Percentiles rank a stretch among this genome's conserved stretches.
Evolutionary conservation across 805 yeast species (phyloP).

Genomic region (Cyberlindnera mrakii): DNA sequence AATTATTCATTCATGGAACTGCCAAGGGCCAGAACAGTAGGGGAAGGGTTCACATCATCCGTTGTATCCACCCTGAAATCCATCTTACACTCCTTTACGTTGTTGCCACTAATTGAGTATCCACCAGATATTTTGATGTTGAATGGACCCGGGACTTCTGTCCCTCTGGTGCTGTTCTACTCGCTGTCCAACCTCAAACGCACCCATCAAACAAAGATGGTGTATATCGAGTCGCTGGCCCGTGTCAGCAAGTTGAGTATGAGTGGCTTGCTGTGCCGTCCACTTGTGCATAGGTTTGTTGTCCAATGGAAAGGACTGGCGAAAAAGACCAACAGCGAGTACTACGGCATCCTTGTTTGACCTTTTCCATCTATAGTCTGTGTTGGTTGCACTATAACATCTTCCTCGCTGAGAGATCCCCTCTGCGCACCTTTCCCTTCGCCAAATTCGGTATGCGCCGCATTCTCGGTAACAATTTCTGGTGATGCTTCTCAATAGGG

Average conservation of each 20-base stretch:
- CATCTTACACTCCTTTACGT: conserved; percentile 4
- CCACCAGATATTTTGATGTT: conserved; percentile 41
- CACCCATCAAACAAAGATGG: conserved; percentile 43
- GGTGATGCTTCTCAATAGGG: background rate
- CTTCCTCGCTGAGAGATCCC: too few relatives aligned
- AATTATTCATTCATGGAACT: conserved; percentile 25
- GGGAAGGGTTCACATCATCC: conserved; percentile 45
- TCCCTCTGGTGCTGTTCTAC: conserved; percentile 58
- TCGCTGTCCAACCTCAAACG: conserved; percentile 45
- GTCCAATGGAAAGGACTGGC: conserved; percentile 84
- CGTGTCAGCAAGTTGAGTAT: conserved; percentile 70
- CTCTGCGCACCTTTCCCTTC: too few relatives aligned
- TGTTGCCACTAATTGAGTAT: conserved; percentile 4
- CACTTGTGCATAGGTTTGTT: conserved; percentile 67
- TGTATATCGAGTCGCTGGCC: conserved; percentile 85
- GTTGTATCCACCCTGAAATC: conserved; percentile 33
- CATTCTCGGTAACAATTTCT: background rate
- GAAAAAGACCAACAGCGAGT: conserved; percentile 55
- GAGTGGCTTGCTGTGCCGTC: conserved; percentile 66
- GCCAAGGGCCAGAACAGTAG: conserved; percentile 56
- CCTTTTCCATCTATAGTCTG: background rate
- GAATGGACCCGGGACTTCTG: conserved; percentile 84
- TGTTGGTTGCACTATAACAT: too few relatives aligned
- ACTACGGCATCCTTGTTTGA: conserved; percentile 70
- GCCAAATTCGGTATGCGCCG: too few relatives aligned